These are phyloP conservation scores for Sclerotinia trifoliorum DNA, from an alignment of 2,329 filamentous ascomycete genomes.

Conservation along the genomic window DNA sequence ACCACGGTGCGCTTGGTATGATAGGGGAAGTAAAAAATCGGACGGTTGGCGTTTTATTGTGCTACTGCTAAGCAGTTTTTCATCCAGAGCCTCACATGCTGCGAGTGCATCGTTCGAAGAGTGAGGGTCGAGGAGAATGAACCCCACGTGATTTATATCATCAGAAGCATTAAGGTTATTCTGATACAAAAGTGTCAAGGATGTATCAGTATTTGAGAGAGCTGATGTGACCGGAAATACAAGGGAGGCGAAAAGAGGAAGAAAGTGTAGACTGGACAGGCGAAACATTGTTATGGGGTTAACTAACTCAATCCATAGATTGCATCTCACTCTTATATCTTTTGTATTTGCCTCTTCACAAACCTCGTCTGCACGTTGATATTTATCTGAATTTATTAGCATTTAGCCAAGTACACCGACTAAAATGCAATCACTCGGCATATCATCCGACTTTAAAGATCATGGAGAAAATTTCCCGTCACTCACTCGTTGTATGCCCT, in stretches of 20 bases:
- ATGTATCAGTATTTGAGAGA: conserved; percentile 43
- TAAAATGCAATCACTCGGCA: not conserved
- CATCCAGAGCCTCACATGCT: conserved; percentile 49
- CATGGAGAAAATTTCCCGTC: not conserved
- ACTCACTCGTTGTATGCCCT: not conserved
- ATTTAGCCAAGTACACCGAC: not conserved
- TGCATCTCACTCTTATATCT: conserved; percentile 6
- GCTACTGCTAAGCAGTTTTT: conserved; percentile 46
- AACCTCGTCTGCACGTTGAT: not conserved
- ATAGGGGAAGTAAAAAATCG: conserved; percentile 48
- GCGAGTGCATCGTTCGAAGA: conserved; percentile 41
- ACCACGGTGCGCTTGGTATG: conserved; percentile 47
- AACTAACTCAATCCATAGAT: not conserved
- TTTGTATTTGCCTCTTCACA: not conserved
- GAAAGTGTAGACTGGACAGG: not conserved
- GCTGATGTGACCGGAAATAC: not conserved
- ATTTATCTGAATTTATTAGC: too few species aligned
- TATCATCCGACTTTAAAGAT: not conserved
- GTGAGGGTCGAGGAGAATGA: conserved; percentile 49
- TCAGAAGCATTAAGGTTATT: conserved; percentile 55
- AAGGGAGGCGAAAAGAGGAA: not conserved
- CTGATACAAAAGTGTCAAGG: conserved; percentile 52
- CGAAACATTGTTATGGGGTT: not conserved
- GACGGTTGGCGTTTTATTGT: conserved; percentile 45
- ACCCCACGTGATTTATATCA: conserved; percentile 52